These are phyloP conservation scores for Colletotrichum kahawae DNA, from an alignment of 2,329 filamentous ascomycete species.

Conservation along the genomic window DNA sequence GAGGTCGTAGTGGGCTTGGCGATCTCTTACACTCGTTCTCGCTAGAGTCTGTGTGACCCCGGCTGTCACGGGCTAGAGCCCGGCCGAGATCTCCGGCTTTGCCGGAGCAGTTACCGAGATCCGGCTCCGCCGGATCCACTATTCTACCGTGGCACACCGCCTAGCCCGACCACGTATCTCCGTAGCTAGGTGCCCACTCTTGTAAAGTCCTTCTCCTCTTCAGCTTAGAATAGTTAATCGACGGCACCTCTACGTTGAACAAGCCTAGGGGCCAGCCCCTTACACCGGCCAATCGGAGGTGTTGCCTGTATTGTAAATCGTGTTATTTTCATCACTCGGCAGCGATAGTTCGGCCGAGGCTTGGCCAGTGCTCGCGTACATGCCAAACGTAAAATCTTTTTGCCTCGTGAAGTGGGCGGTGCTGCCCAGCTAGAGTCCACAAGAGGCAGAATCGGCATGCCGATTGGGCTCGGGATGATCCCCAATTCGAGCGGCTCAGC, in stretches of 20 bases:
- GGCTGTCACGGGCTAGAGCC: too few relatives aligned
- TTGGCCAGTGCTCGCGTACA: neutral
- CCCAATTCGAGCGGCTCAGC: neutral
- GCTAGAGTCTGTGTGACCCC: neutral
- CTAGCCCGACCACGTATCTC: too few relatives aligned
- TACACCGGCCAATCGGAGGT: neutral
- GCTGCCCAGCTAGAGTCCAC: neutral
- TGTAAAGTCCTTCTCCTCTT: too few relatives aligned
- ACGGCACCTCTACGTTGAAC: too few relatives aligned
- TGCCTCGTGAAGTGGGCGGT: neutral
- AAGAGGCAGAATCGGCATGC: neutral
- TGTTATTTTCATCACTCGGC: conserved; percentile 11
- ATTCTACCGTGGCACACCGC: too few relatives aligned
- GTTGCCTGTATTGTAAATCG: neutral
- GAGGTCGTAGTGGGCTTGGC: neutral
- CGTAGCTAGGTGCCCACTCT: too few relatives aligned
- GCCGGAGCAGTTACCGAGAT: too few relatives aligned
- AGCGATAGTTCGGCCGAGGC: neutral
- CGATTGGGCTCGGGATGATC: neutral
- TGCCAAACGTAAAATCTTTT: neutral
- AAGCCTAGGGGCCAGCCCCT: too few relatives aligned
- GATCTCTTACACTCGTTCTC: neutral
- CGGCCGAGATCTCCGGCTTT: too few relatives aligned
- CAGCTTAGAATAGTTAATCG: too few relatives aligned
- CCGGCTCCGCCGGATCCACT: too few relatives aligned